Evolutionary conservation across 192 early-diverging fungal genomes (phyloP).

Genomic region (Entophlyctis helioformis): DNA sequence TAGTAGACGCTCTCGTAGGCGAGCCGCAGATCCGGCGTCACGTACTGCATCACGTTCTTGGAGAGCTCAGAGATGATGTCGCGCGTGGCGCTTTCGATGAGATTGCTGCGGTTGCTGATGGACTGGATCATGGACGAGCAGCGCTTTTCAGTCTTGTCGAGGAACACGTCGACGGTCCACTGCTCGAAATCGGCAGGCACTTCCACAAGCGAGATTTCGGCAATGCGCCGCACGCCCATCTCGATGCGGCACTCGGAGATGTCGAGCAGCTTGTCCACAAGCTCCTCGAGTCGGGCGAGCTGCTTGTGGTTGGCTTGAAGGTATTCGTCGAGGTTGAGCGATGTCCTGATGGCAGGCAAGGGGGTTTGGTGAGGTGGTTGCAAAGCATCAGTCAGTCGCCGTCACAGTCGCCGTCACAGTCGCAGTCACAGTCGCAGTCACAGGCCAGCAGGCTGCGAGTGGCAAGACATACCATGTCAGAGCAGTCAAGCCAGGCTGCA

Average conservation of each 20-base stretch:
- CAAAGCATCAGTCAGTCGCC: neutral
- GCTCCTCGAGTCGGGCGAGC: constrained; percentile 37
- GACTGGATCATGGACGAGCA: constrained; percentile 27
- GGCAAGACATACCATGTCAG: constrained; percentile 33
- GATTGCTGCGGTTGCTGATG: constrained; percentile 45
- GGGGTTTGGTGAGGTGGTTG: neutral
- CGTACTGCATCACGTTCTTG: constrained; percentile 25
- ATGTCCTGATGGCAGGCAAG: constrained; percentile 21
- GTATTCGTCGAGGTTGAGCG: constrained; percentile 44
- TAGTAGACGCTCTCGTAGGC: constrained; percentile 54
- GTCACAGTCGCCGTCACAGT: neutral
- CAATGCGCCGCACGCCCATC: constrained; percentile 34
- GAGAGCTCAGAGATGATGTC: constrained; percentile 44
- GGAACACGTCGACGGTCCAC: constrained; percentile 47
- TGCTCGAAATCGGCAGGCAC: constrained; percentile 43
- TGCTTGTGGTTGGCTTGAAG: constrained; percentile 34
- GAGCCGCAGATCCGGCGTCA: constrained; percentile 31
- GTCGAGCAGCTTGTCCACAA: constrained; percentile 48
- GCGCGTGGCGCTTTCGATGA: constrained; percentile 43
- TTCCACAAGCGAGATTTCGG: constrained; percentile 43
- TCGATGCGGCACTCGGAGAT: constrained; percentile 47
- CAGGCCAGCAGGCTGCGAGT: neutral
- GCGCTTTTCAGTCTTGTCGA: constrained; percentile 41
- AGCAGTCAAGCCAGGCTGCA: constrained; percentile 48
- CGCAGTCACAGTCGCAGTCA: neutral